phyloP scores from a whole-genome alignment of 129 eudicot genomes.

The Escallonia rubra region DNA sequence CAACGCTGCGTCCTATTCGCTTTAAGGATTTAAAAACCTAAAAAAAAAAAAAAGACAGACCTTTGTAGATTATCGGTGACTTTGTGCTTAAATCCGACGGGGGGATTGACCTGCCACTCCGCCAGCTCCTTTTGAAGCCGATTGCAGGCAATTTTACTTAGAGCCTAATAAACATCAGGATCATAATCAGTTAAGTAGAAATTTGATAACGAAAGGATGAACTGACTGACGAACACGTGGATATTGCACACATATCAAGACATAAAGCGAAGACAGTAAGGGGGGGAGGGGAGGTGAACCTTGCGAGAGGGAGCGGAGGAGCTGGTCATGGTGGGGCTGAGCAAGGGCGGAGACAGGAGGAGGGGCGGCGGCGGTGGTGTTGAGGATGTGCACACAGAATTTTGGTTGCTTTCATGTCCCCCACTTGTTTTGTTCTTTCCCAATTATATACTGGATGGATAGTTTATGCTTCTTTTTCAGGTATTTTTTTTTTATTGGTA shows the following conservation, averaged over 20 bases:
- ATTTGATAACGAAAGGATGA: not conserved
- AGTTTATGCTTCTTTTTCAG: not conserved
- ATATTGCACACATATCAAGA: not conserved
- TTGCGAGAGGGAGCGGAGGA: slow-evolving; percentile 79
- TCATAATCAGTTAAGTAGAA: not conserved
- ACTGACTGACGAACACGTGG: not conserved
- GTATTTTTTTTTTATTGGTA: not conserved
- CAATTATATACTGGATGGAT: not conserved
- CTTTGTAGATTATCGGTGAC: slow-evolving; percentile 93
- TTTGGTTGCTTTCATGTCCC: not conserved
- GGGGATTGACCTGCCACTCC: slow-evolving; percentile 99
- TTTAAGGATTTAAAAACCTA: too few relatives aligned
- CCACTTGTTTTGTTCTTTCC: not conserved
- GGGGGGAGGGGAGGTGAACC: slow-evolving; percentile 34
- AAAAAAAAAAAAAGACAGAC: slow-evolving; percentile 15
- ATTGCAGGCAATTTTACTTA: slow-evolving; percentile 91
- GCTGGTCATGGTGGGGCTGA: slow-evolving; percentile 42
- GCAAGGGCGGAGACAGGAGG: not conserved
- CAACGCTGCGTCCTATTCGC: too few relatives aligned
- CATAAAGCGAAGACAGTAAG: slow-evolving; percentile 2
- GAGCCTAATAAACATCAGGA: slow-evolving; percentile 29
- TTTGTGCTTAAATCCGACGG: slow-evolving; percentile 74
- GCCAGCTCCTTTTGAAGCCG: slow-evolving; percentile 92
- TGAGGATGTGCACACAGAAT: slow-evolving; percentile 2
- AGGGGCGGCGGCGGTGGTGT: slow-evolving; percentile 9